Conservation (phyloP, 441 rosid genomes). For the Bruguiera hainesii region DNA sequence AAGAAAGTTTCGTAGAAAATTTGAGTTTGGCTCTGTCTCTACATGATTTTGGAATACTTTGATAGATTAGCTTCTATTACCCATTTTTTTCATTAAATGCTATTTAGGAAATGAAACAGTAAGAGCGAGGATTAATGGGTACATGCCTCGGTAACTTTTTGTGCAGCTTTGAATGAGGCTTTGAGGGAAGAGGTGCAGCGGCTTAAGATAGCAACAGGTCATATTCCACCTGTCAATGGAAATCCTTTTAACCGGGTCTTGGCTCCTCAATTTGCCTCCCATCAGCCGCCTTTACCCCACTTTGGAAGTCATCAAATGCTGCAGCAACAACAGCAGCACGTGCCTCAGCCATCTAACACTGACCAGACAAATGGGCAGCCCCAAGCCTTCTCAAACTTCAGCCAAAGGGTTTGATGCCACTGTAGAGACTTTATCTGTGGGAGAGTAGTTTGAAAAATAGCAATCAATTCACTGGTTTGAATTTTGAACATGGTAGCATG, state of each 20-base stretch:
- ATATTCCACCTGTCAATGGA: constrained; percentile 54
- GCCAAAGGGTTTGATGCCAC: constrained; percentile 46
- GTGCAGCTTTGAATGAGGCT: constrained; percentile 77
- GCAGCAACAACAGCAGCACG: constrained; percentile 30
- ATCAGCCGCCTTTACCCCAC: constrained; percentile 47
- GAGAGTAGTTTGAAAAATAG: constrained; percentile 12
- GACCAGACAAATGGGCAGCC: constrained; percentile 48
- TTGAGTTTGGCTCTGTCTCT: background rate
- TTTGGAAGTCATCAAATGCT: constrained; percentile 41
- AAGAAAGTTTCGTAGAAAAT: too few relatives aligned
- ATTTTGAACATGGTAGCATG: constrained; percentile 39
- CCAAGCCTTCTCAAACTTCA: constrained; percentile 52
- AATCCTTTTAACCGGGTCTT: constrained; percentile 43
- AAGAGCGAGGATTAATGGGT: background rate
- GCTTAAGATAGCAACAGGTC: constrained; percentile 74
- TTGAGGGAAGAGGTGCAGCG: constrained; percentile 82
- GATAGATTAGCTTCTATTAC: background rate
- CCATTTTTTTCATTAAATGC: background rate
- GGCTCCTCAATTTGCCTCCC: constrained; percentile 44
- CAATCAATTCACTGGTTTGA: constrained; percentile 14
- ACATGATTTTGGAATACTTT: background rate
- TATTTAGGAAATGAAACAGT: background rate
- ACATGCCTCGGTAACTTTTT: constrained; percentile 6
- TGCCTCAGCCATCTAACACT: constrained; percentile 39
- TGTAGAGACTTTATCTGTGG: constrained; percentile 1